A percentile compares a stretch with the other conserved stretches of the same genome.
Evolutionary conservation across 148 eudicot species (phyloP).

Genomic region (Nepenthes mirabilis): DNA sequence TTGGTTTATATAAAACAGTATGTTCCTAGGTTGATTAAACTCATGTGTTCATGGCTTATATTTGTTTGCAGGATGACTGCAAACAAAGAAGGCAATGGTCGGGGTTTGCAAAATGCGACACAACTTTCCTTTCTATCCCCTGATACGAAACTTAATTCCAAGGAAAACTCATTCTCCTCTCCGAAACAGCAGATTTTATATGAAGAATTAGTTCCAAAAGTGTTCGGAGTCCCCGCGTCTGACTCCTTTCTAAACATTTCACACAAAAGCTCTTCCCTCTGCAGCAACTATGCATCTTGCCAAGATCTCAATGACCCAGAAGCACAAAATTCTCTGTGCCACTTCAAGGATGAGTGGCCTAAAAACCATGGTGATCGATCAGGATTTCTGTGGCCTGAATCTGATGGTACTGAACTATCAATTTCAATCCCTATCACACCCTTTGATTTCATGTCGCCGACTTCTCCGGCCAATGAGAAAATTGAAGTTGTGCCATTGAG

Average conservation of each 20-base stretch:
- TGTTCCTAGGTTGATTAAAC: background rate
- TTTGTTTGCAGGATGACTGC: constrained; percentile 7
- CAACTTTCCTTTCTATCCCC: constrained; percentile 9
- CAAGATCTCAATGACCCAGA: constrained; percentile 8
- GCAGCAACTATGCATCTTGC: background rate
- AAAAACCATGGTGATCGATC: constrained; percentile 14
- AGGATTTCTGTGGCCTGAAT: constrained; percentile 18
- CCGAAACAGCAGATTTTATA: constrained; percentile 8
- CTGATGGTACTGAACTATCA: constrained; percentile 37
- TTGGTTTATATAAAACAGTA: background rate
- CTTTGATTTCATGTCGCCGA: constrained; percentile 48
- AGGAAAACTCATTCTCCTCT: constrained; percentile 9
- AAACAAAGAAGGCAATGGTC: constrained; percentile 2
- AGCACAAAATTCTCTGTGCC: background rate
- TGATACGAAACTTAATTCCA: constrained; percentile 5
- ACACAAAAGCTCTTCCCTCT: constrained; percentile 16
- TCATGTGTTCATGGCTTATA: background rate
- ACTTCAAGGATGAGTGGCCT: constrained; percentile 25
- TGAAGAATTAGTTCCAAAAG: constrained; percentile 3
- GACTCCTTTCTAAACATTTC: constrained; percentile 31
- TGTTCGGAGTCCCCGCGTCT: constrained; percentile 4
- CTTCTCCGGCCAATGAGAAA: constrained; percentile 34
- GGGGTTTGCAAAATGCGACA: constrained; percentile 2
- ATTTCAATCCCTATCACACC: constrained; percentile 34
- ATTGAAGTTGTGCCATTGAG: constrained; percentile 27